Evolutionary conservation across 2,329 filamentous ascomycete genomes (phyloP).

Genomic region (Camillea tinctor): DNA sequence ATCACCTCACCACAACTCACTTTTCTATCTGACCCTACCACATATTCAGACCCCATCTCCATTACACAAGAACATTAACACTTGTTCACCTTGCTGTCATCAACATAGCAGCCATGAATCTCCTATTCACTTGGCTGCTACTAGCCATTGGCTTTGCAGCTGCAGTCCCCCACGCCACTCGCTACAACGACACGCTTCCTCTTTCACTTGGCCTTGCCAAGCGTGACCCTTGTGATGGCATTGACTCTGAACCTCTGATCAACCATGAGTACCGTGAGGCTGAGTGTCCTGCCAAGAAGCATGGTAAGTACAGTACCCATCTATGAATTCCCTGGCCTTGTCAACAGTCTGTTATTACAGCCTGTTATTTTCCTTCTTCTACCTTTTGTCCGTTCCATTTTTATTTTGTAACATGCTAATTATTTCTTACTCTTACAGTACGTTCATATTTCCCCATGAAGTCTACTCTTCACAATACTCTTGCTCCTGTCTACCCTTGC

Average conservation of each 20-base stretch:
- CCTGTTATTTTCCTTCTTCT: too few relatives aligned
- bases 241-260: background rate
- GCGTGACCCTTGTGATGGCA: constrained; percentile 2
- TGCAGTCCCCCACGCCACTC: background rate
- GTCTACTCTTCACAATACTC: too few relatives aligned
- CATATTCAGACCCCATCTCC: too few relatives aligned
- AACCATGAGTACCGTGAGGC: constrained; percentile 1
- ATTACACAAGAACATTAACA: background rate
- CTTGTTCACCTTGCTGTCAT: background rate
- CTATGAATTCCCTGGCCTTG: background rate
- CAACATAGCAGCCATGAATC: background rate
- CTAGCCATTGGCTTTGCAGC: background rate
- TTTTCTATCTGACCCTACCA: too few relatives aligned
- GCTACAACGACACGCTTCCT: background rate
- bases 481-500: background rate
- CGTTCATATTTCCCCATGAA: too few relatives aligned
- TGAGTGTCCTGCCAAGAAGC: background rate
- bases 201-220: background rate
- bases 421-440: too few relatives aligned
- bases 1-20: background rate
- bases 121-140: background rate
- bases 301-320: background rate
- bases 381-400: background rate
- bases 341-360: too few relatives aligned
- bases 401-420: too few relatives aligned